These are phyloP conservation scores for Globisporangium ultimum DNA, from an alignment of 352 stramenopile genomes.

Conservation along the genomic window DNA sequence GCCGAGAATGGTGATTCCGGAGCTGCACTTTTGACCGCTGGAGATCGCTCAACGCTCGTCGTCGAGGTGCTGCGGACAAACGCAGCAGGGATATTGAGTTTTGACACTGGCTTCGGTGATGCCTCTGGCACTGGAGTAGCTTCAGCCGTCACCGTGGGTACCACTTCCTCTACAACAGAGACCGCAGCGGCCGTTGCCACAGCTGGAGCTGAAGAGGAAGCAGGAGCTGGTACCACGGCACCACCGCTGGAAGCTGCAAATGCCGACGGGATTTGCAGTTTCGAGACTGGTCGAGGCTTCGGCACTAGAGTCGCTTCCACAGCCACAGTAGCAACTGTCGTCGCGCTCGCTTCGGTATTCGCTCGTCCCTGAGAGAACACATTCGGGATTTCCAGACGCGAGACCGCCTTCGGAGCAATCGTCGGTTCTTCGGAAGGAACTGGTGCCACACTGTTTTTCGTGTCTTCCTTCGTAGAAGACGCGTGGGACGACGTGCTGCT, in stretches of 20 bases:
- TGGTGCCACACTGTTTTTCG: neutral
- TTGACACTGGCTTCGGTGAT: constrained; percentile 53
- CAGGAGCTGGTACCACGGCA: neutral
- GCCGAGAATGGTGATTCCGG: neutral
- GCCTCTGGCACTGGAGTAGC: constrained; percentile 7
- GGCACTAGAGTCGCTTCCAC: neutral
- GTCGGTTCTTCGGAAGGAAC: neutral
- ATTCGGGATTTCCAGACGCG: constrained; percentile 2
- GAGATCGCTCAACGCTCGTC: constrained; percentile 26
- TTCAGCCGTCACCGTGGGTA: neutral
- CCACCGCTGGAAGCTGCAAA: constrained; percentile 7
- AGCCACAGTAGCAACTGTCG: neutral
- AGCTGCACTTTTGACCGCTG: constrained; percentile 1
- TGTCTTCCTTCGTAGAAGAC: constrained; percentile 25
- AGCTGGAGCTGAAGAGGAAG: neutral
- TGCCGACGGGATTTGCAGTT: constrained; percentile 18
- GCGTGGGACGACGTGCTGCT: constrained; percentile 27
- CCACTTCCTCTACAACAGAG: neutral
- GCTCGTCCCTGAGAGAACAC: neutral
- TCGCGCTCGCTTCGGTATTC: neutral
- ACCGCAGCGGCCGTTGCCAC: neutral
- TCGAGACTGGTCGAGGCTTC: constrained; percentile 10
- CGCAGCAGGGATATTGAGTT: constrained; percentile 46
- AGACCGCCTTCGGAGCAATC: neutral
- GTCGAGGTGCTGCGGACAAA: constrained; percentile 45